phyloP scores from a whole-genome alignment of 805 yeast species.

The Pichia rugopelliculosa region DNA sequence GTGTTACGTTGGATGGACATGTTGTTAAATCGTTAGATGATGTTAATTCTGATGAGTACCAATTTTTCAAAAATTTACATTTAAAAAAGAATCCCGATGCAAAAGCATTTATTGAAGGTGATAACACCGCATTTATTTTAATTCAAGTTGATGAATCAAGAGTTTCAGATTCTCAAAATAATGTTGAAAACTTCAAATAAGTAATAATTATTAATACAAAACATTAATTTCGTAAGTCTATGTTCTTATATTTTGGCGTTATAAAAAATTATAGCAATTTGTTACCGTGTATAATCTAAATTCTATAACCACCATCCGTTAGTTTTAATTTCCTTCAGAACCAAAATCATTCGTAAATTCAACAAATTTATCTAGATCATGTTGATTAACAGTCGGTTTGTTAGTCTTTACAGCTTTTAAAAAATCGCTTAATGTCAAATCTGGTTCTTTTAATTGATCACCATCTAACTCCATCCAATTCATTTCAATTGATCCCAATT shows the following conservation, averaged over 20 bases:
- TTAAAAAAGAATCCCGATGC: slow-evolving; percentile 63
- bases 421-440: slow-evolving; percentile 82
- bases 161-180: slow-evolving; percentile 72
- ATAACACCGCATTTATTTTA: slow-evolving; percentile 57
- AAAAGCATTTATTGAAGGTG: slow-evolving; percentile 55
- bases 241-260: too few species aligned
- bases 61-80: slow-evolving; percentile 55
- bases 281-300: not conserved
- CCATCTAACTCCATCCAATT: slow-evolving; percentile 89
- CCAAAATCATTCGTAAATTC: slow-evolving; percentile 94
- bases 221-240: not conserved
- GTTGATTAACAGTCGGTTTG: slow-evolving; percentile 88
- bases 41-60: slow-evolving; percentile 40
- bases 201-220: too few species aligned
- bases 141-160: slow-evolving; percentile 61
- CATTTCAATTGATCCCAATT: slow-evolving; percentile 74
- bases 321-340: slow-evolving; percentile 74
- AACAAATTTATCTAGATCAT: slow-evolving; percentile 73
- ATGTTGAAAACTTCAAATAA: slow-evolving; percentile 28
- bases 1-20: slow-evolving; percentile 72
- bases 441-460: slow-evolving; percentile 87
- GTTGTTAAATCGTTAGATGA: slow-evolving; percentile 46
- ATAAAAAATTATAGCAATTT: not conserved
- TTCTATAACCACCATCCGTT: not conserved
- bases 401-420: slow-evolving; percentile 85